phyloP scores from a whole-genome alignment of 495 filamentous ascomycete genomes.

The Penicillium maclennaniae region DNA sequence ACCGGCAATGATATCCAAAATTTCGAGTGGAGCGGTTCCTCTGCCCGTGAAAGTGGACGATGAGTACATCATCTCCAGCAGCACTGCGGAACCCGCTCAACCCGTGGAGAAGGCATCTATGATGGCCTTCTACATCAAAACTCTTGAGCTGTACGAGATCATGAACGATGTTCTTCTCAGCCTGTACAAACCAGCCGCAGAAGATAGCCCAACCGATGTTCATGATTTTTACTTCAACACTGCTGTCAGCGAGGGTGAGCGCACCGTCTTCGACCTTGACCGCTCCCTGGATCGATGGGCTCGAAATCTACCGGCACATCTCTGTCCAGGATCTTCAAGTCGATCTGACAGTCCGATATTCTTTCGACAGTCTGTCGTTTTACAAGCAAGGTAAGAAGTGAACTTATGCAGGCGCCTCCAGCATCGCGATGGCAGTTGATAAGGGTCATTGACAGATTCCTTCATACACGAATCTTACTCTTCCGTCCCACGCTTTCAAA shows the following conservation, averaged over 20 bases:
- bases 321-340: slow-evolving; percentile 10
- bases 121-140: slow-evolving; percentile 39
- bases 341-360: slow-evolving; percentile 21
- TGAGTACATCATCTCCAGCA: slow-evolving; percentile 27
- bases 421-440: not conserved
- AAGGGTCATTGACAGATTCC: slow-evolving; percentile 15
- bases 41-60: slow-evolving; percentile 37
- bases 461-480: slow-evolving; percentile 36
- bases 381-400: slow-evolving; percentile 30
- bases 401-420: no score
- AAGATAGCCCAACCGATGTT: slow-evolving; percentile 28
- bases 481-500: slow-evolving; percentile 36
- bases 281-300: slow-evolving; percentile 33
- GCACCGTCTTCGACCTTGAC: slow-evolving; percentile 37
- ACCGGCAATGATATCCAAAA: slow-evolving; percentile 39
- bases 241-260: slow-evolving; percentile 20
- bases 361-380: slow-evolving; percentile 32
- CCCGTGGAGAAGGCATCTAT: slow-evolving; percentile 28
- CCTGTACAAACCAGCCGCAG: slow-evolving; percentile 26
- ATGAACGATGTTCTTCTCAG: slow-evolving; percentile 39
- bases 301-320: slow-evolving; percentile 26
- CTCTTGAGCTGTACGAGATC: slow-evolving; percentile 39
- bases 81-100: slow-evolving; percentile 19
- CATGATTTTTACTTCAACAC: slow-evolving; percentile 34
- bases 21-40: slow-evolving; percentile 31